Evolutionary conservation across 2,329 filamentous ascomycete species (phyloP).

Genomic region (Cytospora mali): DNA sequence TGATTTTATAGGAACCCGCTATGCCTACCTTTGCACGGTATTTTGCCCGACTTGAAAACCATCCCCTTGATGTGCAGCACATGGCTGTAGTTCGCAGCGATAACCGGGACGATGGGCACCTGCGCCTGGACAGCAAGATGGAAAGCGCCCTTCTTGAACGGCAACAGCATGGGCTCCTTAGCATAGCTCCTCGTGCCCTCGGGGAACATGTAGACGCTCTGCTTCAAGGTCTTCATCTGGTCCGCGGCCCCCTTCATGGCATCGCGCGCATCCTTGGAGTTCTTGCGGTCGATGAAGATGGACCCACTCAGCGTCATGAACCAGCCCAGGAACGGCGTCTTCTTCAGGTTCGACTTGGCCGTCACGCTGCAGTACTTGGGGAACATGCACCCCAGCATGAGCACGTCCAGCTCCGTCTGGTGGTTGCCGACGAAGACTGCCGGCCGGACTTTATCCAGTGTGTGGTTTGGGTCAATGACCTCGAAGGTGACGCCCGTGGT

Average conservation of each 20-base stretch:
- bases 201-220: slow-evolving; percentile 84
- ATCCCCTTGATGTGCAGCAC: slow-evolving; percentile 65
- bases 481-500: slow-evolving; percentile 79
- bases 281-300: slow-evolving; percentile 93
- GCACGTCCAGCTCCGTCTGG: slow-evolving; percentile 92
- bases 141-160: slow-evolving; percentile 99
- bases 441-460: slow-evolving; percentile 69
- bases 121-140: slow-evolving; percentile 93
- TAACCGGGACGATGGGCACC: slow-evolving; percentile 87
- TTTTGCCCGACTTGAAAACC: slow-evolving; percentile 67
- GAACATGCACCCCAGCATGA: slow-evolving; percentile 88
- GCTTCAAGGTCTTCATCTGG: slow-evolving; percentile 72
- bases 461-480: slow-evolving; percentile 66
- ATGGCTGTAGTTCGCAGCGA: slow-evolving; percentile 78
- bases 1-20: not conserved
- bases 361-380: slow-evolving; percentile 91
- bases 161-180: slow-evolving; percentile 76
- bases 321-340: slow-evolving; percentile 85
- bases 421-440: slow-evolving; percentile 94
- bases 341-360: slow-evolving; percentile 82
- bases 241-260: slow-evolving; percentile 82
- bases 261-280: slow-evolving; percentile 77
- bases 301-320: slow-evolving; percentile 88
- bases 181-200: slow-evolving; percentile 94
- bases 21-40: slow-evolving; percentile 73